Base-by-base conservation (phyloP, 2,329 filamentous ascomycete species). In the Epichloe bromicola region DNA sequence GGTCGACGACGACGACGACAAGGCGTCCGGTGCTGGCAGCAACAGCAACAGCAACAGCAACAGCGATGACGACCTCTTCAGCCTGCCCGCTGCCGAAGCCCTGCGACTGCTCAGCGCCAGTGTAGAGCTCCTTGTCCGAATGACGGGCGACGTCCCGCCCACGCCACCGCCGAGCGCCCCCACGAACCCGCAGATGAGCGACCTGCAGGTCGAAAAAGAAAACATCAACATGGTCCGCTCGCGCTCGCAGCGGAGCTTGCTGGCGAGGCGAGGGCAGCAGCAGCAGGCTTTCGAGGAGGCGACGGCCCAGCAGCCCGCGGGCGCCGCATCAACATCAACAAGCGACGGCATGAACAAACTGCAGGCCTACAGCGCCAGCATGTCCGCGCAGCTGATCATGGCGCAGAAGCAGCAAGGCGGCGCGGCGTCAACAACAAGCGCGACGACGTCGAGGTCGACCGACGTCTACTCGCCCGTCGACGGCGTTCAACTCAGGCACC, bases 81-180 rank as follows among this genome's bases (percentile, higher is more conserved):
- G 78, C 48, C 75, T 96, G 53, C 71, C 81, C 1, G 81, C 88
- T 3, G 74, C 83, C 48, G 82, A 82, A 2, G 90, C 90, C 5
- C 76, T 97, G 61, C 86, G 84, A 61, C 72, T 95, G 56, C 76
- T 97, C n/a, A 83, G 83, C 57, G 75, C 80, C 39, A 80, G 80
- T 52, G 72, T 89, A 54, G 85, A 89, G 59, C 75, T 80, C 4
- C 74, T 93, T 48, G 83, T 88, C 30, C 76, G 78, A 55, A 73
- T 83, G 53, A 87, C 85, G 2, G 85, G 86, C 61, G 87, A 95
- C 61, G 74, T 93, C 12, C 87, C 86, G 20, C 85, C 85, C 15
- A 93, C 84, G n/a, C 86, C 85, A 51, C 84, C 85, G 5, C 76
- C 83, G 2, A 75, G 75, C 49, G 75, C 74, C 23, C 79, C 79